Evolutionary conservation across 1,284 basidiomycete species (phyloP).

Genomic region (Boletus coffeatus): DNA sequence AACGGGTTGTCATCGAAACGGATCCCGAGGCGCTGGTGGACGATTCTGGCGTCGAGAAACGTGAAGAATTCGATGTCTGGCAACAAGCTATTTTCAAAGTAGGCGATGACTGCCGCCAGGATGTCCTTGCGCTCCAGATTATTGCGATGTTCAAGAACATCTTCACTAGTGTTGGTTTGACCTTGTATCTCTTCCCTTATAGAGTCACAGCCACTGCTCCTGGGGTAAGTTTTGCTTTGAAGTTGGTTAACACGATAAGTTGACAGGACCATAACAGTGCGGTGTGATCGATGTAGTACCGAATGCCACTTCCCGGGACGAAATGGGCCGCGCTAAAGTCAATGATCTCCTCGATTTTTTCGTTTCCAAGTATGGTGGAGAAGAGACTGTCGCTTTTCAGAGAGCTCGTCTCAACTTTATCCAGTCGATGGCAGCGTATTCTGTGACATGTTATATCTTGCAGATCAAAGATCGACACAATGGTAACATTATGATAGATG

Average conservation of each 20-base stretch:
- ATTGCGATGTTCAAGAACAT: conserved; percentile 99
- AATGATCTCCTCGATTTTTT: conserved; percentile 96
- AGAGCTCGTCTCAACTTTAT: conserved; percentile 94
- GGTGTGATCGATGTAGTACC: conserved; percentile 99
- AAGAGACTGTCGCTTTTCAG: conserved; percentile 89
- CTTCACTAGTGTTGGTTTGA: conserved; percentile 85
- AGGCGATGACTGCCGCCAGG: conserved; percentile 98
- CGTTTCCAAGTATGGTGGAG: conserved; percentile 88
- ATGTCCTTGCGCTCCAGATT: conserved; percentile 92
- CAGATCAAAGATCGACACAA: conserved; percentile 99
- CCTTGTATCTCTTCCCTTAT: conserved; percentile 93
- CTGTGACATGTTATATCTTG: conserved; percentile 95
- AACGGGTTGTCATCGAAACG: conserved; percentile 54
- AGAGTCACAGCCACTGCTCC: conserved; percentile 96
- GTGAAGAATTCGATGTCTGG: conserved; percentile 85
- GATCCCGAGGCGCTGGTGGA: conserved; percentile 69
- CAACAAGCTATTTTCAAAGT: conserved; percentile 99
- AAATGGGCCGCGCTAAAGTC: conserved; percentile 99
- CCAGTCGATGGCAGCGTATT: conserved; percentile 99
- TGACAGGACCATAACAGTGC: conserved; percentile 49
- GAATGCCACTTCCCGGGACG: conserved; percentile 96
- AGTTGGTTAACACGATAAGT: neutral
- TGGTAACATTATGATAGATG: conserved; percentile 99
- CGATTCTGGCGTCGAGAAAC: conserved; percentile 49
- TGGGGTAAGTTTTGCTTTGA: conserved; percentile 52